Evolutionary conservation across 2,329 filamentous ascomycete genomes (phyloP), one percentile per base, ranked within the genome.

Genomic region (Fusarium sublunatum): DNA sequence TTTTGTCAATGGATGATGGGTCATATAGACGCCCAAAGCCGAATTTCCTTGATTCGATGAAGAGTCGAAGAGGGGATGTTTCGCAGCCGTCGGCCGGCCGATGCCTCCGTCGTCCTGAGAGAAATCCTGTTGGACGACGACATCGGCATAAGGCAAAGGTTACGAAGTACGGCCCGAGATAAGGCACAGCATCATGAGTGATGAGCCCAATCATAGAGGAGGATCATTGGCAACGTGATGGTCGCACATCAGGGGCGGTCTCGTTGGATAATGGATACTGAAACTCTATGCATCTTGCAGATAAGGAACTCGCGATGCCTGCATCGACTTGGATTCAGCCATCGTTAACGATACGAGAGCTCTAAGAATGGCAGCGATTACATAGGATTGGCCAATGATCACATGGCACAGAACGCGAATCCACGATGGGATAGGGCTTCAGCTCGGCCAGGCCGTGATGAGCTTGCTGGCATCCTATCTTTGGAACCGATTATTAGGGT

Each of bases 1-100:
- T 72, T 66, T 42, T 68, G 45, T 64, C 58, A 66, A 66, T 70
- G 66, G 68, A 58, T 70, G 64, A 72, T 55, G 61, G 67, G 69
- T 35, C 50, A 66, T 55, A 53, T 48, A 62, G 59, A 46, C 32
- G 47, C 56, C 40, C 32, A 44, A 53, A 42, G 44, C 54, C 35
- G 51, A 43, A 56, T 55, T 48, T 58, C 49, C 60, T 56, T 68
- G 58, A 57, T 65, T 58, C 51, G 58, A 66, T 42, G 38, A 58
- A 53, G 46, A 38, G n/a, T 52, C 48, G 58, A 45, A 53, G 64
- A 67, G 47, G 59, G 52, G 52, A 64, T 47, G 51, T 47, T 60
- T 63, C 52, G 57, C 48, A 59, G 46, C 45, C 48, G 51, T 57
- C 57, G 53, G 48, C 56, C 22, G 45, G 54, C 43, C 58, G 48